phyloP scores from a whole-genome alignment of 148 eudicot species.

The Simmondsia chinensis region DNA sequence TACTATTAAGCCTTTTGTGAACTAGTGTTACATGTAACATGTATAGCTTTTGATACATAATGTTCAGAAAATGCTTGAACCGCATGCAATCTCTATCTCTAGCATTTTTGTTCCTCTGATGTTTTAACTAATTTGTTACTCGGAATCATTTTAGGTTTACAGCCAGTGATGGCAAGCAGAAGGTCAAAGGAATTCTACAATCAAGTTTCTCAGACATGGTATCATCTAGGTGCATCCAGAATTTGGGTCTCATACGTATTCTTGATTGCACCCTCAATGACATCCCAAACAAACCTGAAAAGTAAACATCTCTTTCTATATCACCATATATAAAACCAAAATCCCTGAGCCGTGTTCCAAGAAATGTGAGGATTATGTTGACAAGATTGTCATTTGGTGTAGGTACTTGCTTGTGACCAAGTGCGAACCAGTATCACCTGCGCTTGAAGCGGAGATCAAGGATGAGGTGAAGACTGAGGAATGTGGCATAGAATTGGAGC shows the following conservation, averaged over 20 bases:
- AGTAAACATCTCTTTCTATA: slow-evolving; percentile 30
- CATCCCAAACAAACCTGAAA: slow-evolving; percentile 64
- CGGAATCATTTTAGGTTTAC: slow-evolving; percentile 39
- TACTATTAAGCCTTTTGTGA: no score
- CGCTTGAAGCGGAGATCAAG: slow-evolving; percentile 63
- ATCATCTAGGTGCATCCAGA: slow-evolving; percentile 71
- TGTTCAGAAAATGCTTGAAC: no score
- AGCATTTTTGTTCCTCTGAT: no score
- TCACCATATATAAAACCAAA: not conserved
- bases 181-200: slow-evolving; percentile 59
- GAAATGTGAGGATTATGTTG: not conserved
- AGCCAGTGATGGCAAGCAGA: slow-evolving; percentile 77
- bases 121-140: slow-evolving; percentile 4
- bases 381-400: not conserved
- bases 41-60: no score
- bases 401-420: slow-evolving; percentile 74
- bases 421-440: slow-evolving; percentile 72
- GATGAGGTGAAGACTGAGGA: slow-evolving; percentile 32
- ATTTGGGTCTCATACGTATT: slow-evolving; percentile 67
- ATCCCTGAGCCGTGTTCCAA: not conserved
- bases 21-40: no score
- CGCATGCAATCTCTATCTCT: no score
- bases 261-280: slow-evolving; percentile 74
- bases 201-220: slow-evolving; percentile 61
- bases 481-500: slow-evolving; percentile 18